Base-by-base conservation (phyloP, 2,329 filamentous ascomycete genomes). In the Drechslera avenae region DNA sequence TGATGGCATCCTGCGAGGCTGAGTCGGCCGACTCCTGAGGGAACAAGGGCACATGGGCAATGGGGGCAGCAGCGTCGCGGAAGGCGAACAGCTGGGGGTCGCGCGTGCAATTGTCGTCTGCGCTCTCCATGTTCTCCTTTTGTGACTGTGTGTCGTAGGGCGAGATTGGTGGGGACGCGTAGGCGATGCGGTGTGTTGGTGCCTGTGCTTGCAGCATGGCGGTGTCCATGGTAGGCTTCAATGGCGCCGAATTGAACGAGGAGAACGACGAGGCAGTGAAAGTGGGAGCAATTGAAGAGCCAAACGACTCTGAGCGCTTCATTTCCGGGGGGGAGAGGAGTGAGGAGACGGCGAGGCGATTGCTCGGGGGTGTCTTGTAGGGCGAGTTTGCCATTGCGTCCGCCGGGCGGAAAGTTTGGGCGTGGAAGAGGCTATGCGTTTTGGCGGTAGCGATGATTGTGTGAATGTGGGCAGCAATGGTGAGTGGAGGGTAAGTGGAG, bases 321-420 rank as follows among this genome's bases (percentile, higher is more conserved):
- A 72, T 69, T 60, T 75, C 73, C 14, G 73, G 73, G 7, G 73
- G 73, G 12, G 73, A 75, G 52, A 75, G 72, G 39, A 75, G 69
- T 13, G 73, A 74, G 50, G 69, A 72, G 41, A 73, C 68, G 37
- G 68, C 63, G 14, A 72, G 64, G 50, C 66, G 67, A 57, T 67
- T 60, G 64, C 53, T 67, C 42, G 66, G 58, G 30, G 67, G 58
- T 23, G 66, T 58, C 40, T 63, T 67, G 43, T 68, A 60, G 35
- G 57, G 47, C 42, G 54, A 55, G 59, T 63, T 67, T 64, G 66
- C 64, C 67, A 70, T 69, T 47, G 56, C 59, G 62, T 48, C 46
- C 54, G 52, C 52, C 42, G 51, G n/a, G 37, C 26, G 54, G 46
- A 46, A 54, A 57, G 62, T 61, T 63, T 62, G 64, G 47, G 32